These are phyloP conservation scores for Leccinum incarnatum DNA, from an alignment of 768 basidiomycete genomes.

Conservation along the genomic window DNA sequence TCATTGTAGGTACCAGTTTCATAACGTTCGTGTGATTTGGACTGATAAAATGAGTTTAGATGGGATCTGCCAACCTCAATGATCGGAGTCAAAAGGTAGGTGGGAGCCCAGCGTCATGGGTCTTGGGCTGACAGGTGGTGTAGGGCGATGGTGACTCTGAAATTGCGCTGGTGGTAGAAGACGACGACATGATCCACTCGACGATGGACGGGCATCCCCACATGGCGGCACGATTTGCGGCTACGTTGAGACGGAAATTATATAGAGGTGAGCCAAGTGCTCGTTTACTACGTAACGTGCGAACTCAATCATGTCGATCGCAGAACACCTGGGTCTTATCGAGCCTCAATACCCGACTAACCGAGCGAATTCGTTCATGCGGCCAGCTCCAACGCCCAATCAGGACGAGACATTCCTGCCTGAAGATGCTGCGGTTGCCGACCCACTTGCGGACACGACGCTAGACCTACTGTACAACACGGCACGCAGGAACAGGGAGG, in stretches of 20 bases:
- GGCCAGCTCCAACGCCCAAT: slow-evolving; percentile 69
- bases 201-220: slow-evolving; percentile 78
- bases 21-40: background rate
- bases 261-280: slow-evolving; percentile 59
- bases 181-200: slow-evolving; percentile 70
- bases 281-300: background rate
- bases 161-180: slow-evolving; percentile 90
- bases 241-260: slow-evolving; percentile 77
- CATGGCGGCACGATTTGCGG: slow-evolving; percentile 75
- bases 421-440: slow-evolving; percentile 69
- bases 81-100: slow-evolving; percentile 77
- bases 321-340: slow-evolving; percentile 88
- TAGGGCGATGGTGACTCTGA: slow-evolving; percentile 94
- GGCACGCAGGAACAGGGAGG: slow-evolving; percentile 75
- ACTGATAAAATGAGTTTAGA: slow-evolving; percentile 40
- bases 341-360: slow-evolving; percentile 56
- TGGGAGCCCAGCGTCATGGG: background rate
- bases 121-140: slow-evolving; percentile 8
- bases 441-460: slow-evolving; percentile 69
- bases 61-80: slow-evolving; percentile 93
- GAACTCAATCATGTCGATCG: slow-evolving; percentile 7
- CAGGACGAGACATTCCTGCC: slow-evolving; percentile 56
- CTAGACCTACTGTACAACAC: slow-evolving; percentile 62
- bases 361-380: slow-evolving; percentile 61
- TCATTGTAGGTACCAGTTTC: slow-evolving; percentile 60